phyloP scores from a whole-genome alignment of 2,329 filamentous ascomycete genomes.

The Coniella lustricola region DNA sequence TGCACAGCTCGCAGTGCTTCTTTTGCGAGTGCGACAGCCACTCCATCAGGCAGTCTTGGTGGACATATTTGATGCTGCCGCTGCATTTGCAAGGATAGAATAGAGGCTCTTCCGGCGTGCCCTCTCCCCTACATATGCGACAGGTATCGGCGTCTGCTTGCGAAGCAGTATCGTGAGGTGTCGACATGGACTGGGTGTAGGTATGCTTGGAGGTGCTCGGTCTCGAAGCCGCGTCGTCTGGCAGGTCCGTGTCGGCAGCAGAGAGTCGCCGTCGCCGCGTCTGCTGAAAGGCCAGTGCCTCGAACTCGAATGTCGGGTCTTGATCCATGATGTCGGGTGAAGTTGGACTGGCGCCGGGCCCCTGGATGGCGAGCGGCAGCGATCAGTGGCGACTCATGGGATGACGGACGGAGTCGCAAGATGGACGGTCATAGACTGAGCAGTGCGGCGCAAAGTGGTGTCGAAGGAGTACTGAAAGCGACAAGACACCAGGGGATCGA shows the following conservation, averaged over 20 bases:
- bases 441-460: too few relatives aligned
- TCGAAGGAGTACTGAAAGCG: too few relatives aligned
- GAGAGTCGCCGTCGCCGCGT: constrained; percentile 6
- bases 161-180: constrained; percentile 11
- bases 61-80: constrained; percentile 96
- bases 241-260: constrained; percentile 1
- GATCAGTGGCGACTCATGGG: constrained; percentile 12
- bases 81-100: constrained; percentile 99
- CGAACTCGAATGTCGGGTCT: constrained; percentile 7
- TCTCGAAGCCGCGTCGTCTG: constrained; percentile 1
- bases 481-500: too few relatives aligned
- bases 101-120: constrained; percentile 71
- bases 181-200: not conserved
- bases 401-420: not conserved
- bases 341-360: constrained; percentile 8
- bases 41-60: constrained; percentile 97
- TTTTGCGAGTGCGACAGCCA: constrained; percentile 99
- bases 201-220: not conserved
- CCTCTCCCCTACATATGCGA: constrained; percentile 92
- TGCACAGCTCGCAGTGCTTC: constrained; percentile 99
- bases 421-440: not conserved
- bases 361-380: constrained; percentile 7
- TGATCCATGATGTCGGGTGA: constrained; percentile 13
- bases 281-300: constrained; percentile 9
- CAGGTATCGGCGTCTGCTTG: constrained; percentile 68